Evolutionary conservation across 768 basidiomycete genomes (phyloP), one percentile per base, ranked within the genome.

Genomic region (Pleurotus platypus): DNA sequence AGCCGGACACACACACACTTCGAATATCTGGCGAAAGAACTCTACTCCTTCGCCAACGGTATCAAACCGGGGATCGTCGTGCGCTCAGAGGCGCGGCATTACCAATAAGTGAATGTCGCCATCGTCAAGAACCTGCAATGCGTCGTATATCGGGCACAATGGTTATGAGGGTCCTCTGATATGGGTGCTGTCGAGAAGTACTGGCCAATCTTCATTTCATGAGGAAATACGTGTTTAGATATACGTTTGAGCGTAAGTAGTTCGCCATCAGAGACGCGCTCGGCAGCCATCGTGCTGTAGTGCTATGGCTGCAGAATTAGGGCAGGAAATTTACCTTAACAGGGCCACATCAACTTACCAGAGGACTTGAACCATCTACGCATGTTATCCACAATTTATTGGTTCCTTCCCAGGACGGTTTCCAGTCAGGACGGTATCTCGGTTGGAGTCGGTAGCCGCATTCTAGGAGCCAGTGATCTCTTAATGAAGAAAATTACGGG

Each of bases 401-500:
- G 18, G 57, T 54, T 46, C 55, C 55, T 16, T 57, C n/a, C 70
- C 70, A 72, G 2, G 71, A 69, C 2, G 70, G 64, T 11, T 58
- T 57, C 69, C 70, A 70, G 11, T 62, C 63, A 2, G 61, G 70
- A 56, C 35, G 57, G 49, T 69, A 73, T 4, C 72, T 63, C 0
- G 66, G 63, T 1, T 68, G 70, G n/a, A 75, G 66, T 11, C 49
- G 60, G 57, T 74, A 74, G 4, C 74, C 70, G 49, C 59, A 58
- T 5, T 65, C 59, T 22, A 63, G 54, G 5, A 72, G 59, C 67
- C 66, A n/a, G n/a, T n/a, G n/a, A n/a, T n/a, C n/a, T n/a, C n/a
- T n/a, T n/a, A n/a, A n/a, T n/a, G n/a, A n/a, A n/a, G n/a, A n/a
- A n/a, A n/a, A n/a, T n/a, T n/a, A n/a, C n/a, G n/a, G n/a, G n/a